Conservation (phyloP, 2,329 filamentous ascomycete genomes). For the Aspergillus tamarii region DNA sequence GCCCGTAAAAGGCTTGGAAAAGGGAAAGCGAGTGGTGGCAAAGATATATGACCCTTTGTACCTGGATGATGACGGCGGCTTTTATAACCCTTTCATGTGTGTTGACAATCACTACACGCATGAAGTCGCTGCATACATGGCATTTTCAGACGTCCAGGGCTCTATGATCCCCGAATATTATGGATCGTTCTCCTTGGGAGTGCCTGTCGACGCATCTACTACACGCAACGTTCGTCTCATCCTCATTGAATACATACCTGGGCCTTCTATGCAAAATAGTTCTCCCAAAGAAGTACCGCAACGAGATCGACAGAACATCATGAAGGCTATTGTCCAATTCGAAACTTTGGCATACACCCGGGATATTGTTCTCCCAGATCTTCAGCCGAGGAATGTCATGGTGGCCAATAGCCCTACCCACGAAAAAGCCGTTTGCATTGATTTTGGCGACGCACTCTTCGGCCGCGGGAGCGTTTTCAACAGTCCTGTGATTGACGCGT, state of each 20-base stretch:
- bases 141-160: constrained; percentile 24
- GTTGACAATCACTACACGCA: constrained; percentile 30
- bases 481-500: constrained; percentile 10
- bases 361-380: constrained; percentile 19
- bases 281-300: constrained; percentile 18
- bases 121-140: constrained; percentile 22
- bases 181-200: constrained; percentile 28
- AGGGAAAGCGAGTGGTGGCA: constrained; percentile 21
- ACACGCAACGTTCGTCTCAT: constrained; percentile 25
- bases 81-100: constrained; percentile 27
- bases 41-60: constrained; percentile 31
- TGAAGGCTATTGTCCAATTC: constrained; percentile 26
- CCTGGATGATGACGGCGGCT: constrained; percentile 23
- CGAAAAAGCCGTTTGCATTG: constrained; percentile 19
- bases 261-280: constrained; percentile 19
- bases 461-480: constrained; percentile 13
- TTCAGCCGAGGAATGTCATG: constrained; percentile 23
- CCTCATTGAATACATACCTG: constrained; percentile 26
- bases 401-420: constrained; percentile 8
- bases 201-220: constrained; percentile 16
- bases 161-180: constrained; percentile 25
- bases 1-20: background rate
- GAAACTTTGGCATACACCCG: constrained; percentile 21
- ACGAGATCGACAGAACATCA: constrained; percentile 18
- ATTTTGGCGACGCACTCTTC: constrained; percentile 23